These are phyloP conservation scores for Lotus japonicus DNA, from an alignment of 306 rosid species.

Conservation along the genomic window DNA sequence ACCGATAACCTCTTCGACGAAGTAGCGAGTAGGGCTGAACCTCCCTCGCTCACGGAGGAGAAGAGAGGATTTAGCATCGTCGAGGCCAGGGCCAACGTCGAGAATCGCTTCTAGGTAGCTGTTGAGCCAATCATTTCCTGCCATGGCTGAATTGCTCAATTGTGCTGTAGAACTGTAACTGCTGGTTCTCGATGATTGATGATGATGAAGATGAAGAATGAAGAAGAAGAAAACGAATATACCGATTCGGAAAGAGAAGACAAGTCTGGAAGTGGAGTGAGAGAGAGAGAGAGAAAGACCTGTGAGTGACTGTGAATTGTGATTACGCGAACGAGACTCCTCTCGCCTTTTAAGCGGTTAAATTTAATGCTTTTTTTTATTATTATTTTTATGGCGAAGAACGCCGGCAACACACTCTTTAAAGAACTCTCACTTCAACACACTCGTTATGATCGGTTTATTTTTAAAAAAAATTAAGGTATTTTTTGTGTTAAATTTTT, in stretches of 20 bases:
- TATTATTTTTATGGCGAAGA: too few relatives aligned
- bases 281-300: neutral
- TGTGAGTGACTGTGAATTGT: neutral
- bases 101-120: conserved; percentile 92
- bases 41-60: conserved; percentile 89
- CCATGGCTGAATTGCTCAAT: conserved; percentile 33
- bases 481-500: too few relatives aligned
- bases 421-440: too few relatives aligned
- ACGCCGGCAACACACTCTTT: too few relatives aligned
- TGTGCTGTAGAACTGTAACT: neutral
- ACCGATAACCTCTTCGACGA: conserved; percentile 91
- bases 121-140: conserved; percentile 95
- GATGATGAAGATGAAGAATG: neutral
- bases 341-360: conserved; percentile 16
- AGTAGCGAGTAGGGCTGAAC: conserved; percentile 95
- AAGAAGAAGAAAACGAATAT: neutral
- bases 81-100: conserved; percentile 83
- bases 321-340: neutral
- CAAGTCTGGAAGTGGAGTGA: conserved; percentile 23
- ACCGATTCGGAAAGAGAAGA: neutral
- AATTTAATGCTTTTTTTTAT: neutral
- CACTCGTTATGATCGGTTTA: too few relatives aligned
- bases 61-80: conserved; percentile 76
- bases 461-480: too few relatives aligned
- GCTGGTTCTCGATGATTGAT: neutral